These are phyloP conservation scores for Andrographis paniculata DNA, from an alignment of 305 asterid genomes.

Conservation along the genomic window DNA sequence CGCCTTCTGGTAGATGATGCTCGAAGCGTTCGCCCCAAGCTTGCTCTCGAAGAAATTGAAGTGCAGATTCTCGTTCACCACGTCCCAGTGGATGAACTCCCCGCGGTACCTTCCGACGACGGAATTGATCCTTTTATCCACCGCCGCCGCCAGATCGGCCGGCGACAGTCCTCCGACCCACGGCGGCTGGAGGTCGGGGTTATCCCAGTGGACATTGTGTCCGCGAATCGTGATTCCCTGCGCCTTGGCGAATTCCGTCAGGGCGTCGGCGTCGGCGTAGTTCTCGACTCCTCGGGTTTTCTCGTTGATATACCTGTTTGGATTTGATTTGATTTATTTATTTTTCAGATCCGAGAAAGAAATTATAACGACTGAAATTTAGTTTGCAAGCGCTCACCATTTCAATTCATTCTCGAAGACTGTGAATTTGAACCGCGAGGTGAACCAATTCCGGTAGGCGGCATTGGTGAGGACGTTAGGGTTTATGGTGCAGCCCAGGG, in stretches of 20 bases:
- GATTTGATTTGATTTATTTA: not conserved
- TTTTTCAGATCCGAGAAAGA: not conserved
- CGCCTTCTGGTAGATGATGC: constrained; percentile 20
- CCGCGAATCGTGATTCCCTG: constrained; percentile 44
- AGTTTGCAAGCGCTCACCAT: constrained; percentile 27
- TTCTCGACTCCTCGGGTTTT: constrained; percentile 21
- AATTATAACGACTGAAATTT: not conserved
- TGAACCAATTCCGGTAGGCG: constrained; percentile 48
- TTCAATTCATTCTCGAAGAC: constrained; percentile 62
- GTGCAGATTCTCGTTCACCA: constrained; percentile 56
- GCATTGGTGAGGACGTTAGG: constrained; percentile 27
- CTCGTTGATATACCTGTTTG: constrained; percentile 28
- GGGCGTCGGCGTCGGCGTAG: constrained; percentile 43
- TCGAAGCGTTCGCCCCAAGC: constrained; percentile 28
- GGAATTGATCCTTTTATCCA: constrained; percentile 25
- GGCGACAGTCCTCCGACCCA: constrained; percentile 40
- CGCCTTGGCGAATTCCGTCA: constrained; percentile 25
- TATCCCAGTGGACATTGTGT: constrained; percentile 64
- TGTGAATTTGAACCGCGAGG: constrained; percentile 44
- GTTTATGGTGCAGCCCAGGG: constrained; percentile 50
- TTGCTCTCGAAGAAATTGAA: constrained; percentile 35
- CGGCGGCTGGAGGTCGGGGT: constrained; percentile 24
- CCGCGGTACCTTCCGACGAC: constrained; percentile 34
- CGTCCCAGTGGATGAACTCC: constrained; percentile 66
- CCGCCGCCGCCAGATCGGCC: constrained; percentile 24